phyloP scores from a whole-genome alignment of 73 alveolate genomes.

The Paramecium biaurelia region DNA sequence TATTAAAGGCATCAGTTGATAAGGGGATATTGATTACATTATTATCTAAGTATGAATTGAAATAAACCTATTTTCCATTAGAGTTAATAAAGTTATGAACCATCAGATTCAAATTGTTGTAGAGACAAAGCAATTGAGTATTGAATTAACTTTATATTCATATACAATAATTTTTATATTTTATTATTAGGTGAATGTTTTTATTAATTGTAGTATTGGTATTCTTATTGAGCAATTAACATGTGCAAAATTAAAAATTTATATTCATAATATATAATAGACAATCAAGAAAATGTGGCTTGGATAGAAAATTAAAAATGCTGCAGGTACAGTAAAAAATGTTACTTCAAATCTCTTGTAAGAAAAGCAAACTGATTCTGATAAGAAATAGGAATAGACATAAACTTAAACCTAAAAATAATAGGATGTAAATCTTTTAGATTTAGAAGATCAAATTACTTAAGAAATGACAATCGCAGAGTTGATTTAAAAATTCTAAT shows the following conservation, averaged over 20 bases:
- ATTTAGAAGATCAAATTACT: background rate
- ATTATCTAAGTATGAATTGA: background rate
- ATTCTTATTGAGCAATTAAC: background rate
- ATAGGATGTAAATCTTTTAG: background rate
- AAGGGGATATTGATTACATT: background rate
- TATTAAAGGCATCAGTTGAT: background rate
- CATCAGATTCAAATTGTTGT: background rate
- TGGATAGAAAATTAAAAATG: background rate
- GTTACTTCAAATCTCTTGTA: background rate
- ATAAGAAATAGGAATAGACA: background rate
- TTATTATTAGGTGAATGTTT: background rate
- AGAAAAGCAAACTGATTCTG: conserved; percentile 4
- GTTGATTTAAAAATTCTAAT: background rate
- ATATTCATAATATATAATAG: background rate
- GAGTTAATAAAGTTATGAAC: background rate
- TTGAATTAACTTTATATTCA: background rate
- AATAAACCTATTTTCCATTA: background rate
- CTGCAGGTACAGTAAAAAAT: conserved; percentile 2
- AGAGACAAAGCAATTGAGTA: background rate
- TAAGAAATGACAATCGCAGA: background rate
- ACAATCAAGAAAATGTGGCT: background rate
- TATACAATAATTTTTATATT: background rate
- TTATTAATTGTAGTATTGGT: background rate
- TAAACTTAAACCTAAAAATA: background rate
- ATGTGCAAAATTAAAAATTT: background rate